Evolutionary conservation across 2,329 filamentous ascomycete genomes (phyloP).

Genomic region (Anthostomella pinea): DNA sequence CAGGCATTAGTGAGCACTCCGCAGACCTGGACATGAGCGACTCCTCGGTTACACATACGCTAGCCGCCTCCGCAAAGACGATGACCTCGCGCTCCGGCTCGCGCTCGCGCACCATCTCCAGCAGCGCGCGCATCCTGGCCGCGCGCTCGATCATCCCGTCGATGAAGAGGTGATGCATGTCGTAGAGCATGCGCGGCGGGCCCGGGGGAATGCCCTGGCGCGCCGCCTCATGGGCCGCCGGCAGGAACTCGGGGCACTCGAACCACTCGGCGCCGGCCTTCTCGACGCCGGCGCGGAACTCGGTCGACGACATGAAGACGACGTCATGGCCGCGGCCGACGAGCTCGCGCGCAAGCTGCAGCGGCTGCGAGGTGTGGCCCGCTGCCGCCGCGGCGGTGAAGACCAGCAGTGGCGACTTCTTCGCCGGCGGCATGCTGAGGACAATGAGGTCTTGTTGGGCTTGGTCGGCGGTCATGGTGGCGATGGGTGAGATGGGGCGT

Average conservation of each 20-base stretch:
- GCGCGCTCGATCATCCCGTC: slow-evolving; percentile 32
- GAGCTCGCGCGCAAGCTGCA: slow-evolving; percentile 31
- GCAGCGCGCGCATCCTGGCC: slow-evolving; percentile 32
- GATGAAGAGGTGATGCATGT: slow-evolving; percentile 35
- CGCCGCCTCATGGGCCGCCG: neutral
- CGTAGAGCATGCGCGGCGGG: slow-evolving; percentile 25
- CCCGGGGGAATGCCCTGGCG: slow-evolving; percentile 12
- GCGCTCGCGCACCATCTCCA: slow-evolving; percentile 32
- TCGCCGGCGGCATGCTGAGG: no score
- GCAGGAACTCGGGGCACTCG: slow-evolving; percentile 5
- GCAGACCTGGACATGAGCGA: no score
- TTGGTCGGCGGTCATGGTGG: no score
- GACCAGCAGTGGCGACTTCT: slow-evolving; percentile 16
- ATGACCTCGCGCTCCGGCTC: slow-evolving; percentile 39
- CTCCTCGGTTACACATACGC: no score
- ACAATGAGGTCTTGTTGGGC: no score
- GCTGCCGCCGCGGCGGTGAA: slow-evolving; percentile 17
- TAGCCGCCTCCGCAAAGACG: slow-evolving; percentile 41
- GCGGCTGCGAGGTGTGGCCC: slow-evolving; percentile 21
- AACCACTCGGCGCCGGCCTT: slow-evolving; percentile 35
- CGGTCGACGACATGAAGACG: slow-evolving; percentile 32
- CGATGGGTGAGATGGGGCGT: no score
- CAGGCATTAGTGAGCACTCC: no score
- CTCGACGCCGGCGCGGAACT: slow-evolving; percentile 30
- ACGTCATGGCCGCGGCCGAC: slow-evolving; percentile 37